phyloP scores from a whole-genome alignment of 345 rosid genomes.

The Aurinia saxatilis region DNA sequence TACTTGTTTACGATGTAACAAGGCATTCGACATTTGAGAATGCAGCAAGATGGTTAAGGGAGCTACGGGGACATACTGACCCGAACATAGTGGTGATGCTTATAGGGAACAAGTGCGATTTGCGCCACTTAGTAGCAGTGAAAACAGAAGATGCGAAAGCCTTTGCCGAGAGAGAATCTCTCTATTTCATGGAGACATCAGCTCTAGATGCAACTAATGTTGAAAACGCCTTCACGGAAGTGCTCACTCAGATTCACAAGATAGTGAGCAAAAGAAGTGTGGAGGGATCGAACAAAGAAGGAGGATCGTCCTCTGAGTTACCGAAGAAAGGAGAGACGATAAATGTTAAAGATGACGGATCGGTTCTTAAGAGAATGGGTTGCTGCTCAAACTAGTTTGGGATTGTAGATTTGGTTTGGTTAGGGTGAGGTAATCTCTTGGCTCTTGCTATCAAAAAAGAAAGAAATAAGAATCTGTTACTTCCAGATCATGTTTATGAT shows the following conservation, averaged over 20 bases:
- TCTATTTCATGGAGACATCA: conserved; percentile 59
- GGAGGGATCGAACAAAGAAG: conserved; percentile 38
- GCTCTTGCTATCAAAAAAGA: background rate
- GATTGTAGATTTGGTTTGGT: conserved; percentile 13
- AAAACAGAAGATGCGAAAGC: conserved; percentile 45
- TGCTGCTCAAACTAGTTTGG: conserved; percentile 31
- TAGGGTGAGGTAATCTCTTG: conserved; percentile 1
- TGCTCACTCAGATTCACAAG: conserved; percentile 47
- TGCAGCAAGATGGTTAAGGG: conserved; percentile 57
- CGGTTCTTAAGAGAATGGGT: conserved; percentile 30
- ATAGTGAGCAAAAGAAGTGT: conserved; percentile 50
- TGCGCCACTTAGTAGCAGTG: conserved; percentile 52
- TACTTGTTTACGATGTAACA: conserved; percentile 56
- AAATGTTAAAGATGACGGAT: conserved; percentile 28
- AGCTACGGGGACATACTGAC: conserved; percentile 50
- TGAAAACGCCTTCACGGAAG: conserved; percentile 49
- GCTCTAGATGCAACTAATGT: conserved; percentile 49
- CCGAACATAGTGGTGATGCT: conserved; percentile 60
- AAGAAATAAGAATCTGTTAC: background rate
- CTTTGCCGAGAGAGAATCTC: conserved; percentile 47
- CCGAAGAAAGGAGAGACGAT: conserved; percentile 32
- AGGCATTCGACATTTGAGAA: conserved; percentile 55
- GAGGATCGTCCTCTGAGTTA: conserved; percentile 10
- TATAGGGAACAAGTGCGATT: conserved; percentile 60
- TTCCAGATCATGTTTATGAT: background rate